A percentile compares a stretch with the other conserved stretches of the same genome.
Evolutionary conservation across 2,329 filamentous ascomycete species (phyloP).

Genomic region (Epichloe glyceriae): DNA sequence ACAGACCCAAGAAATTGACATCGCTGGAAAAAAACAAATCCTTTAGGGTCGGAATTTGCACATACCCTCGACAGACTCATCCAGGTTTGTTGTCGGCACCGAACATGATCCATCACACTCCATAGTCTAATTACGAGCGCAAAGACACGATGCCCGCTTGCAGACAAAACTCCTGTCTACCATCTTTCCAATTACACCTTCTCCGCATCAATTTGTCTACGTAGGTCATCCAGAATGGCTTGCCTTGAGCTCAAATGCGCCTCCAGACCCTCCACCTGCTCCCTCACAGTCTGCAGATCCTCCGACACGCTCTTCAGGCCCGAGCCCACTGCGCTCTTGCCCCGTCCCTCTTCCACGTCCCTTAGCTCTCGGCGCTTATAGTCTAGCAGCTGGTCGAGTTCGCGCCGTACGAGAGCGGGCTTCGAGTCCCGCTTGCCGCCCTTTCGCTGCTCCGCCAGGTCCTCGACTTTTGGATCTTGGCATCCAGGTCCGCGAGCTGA

Average conservation of each 20-base stretch:
- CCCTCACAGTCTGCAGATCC: slow-evolving; percentile 79
- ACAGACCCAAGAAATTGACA: no score
- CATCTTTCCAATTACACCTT: slow-evolving; percentile 28
- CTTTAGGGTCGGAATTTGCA: no score
- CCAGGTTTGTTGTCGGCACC: neutral
- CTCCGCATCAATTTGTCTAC: slow-evolving; percentile 76
- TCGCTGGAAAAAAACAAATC: no score
- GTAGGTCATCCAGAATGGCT: slow-evolving; percentile 61
- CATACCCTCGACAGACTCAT: neutral
- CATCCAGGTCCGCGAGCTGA: slow-evolving; percentile 77
- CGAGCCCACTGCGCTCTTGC: slow-evolving; percentile 55
- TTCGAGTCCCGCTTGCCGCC: slow-evolving; percentile 61
- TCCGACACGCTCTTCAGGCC: slow-evolving; percentile 66
- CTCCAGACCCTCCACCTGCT: slow-evolving; percentile 88
- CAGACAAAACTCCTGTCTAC: neutral
- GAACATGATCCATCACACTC: neutral
- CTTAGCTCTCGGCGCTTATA: slow-evolving; percentile 77
- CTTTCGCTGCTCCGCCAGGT: slow-evolving; percentile 50
- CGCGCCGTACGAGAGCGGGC: slow-evolving; percentile 84
- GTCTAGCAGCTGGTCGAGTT: slow-evolving; percentile 85
- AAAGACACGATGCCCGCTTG: neutral
- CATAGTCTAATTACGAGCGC: neutral
- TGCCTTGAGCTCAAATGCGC: slow-evolving; percentile 66
- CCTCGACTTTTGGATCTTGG: slow-evolving; percentile 74
- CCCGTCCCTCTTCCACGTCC: slow-evolving; percentile 60